phyloP scores from a whole-genome alignment of 2,329 filamentous ascomycete species.

The Pseudogymnoascus sp. region DNA sequence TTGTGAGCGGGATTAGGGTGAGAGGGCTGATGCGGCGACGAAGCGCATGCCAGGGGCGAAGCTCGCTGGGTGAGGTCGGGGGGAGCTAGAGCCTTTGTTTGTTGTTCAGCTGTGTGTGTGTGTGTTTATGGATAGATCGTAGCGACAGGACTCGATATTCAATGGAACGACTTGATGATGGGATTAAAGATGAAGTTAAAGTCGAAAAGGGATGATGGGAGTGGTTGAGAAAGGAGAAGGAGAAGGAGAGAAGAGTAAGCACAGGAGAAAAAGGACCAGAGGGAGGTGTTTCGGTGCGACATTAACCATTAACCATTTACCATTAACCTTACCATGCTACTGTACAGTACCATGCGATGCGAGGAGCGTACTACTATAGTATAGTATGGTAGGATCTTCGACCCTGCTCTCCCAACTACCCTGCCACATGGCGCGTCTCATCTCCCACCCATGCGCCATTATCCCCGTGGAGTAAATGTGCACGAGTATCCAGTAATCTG shows the following conservation, averaged over 20 bases:
- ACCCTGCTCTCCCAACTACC: constrained; percentile 2
- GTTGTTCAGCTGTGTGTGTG: neutral
- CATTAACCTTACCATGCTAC: no score
- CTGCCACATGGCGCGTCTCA: constrained; percentile 8
- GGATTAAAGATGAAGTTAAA: neutral
- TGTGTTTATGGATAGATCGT: neutral
- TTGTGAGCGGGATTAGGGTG: neutral
- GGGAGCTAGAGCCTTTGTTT: neutral
- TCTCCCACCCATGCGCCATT: neutral
- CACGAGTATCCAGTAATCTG: neutral
- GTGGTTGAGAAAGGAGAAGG: neutral
- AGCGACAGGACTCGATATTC: neutral
- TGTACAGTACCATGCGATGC: no score
- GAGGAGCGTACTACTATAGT: neutral
- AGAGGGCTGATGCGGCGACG: neutral
- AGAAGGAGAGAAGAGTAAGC: neutral
- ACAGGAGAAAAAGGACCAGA: neutral
- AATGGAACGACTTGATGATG: neutral
- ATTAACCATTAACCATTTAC: no score
- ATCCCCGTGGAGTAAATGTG: neutral
- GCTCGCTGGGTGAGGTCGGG: neutral
- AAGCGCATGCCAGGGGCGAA: neutral
- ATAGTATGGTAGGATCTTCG: neutral
- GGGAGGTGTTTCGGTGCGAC: neutral
- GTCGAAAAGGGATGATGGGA: neutral